Base-by-base conservation (phyloP, 345 rosid species). In the Kernera saxatilis region DNA sequence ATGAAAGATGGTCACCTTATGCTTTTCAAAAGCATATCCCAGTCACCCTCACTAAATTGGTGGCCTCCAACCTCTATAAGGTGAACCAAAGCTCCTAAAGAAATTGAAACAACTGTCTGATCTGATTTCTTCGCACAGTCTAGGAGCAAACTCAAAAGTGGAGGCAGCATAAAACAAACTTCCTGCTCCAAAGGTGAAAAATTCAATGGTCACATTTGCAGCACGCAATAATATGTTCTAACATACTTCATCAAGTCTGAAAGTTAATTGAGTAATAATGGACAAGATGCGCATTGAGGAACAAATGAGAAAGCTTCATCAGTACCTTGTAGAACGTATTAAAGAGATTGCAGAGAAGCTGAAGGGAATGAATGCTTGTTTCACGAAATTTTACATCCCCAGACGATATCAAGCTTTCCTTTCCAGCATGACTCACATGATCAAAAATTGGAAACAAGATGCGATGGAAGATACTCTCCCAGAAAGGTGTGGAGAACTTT, bases 11-110 rank as follows among this genome's bases (percentile, higher is more conserved):
- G 50, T 45, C 57, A 91, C 99, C 98, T 89, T 80, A 94, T 91
- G 93, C 96, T 89, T 83, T 87, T 91, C 88, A 94, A 80, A 74
- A 94, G 82, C 78, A 85, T 88, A 74, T 94, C 97, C 99, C 99
- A 94, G 82, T 94, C 97, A 64, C 80, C 79, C 75, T 86, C 99
- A 71, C 93, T 88, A 77, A 94, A 94, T 76, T 89, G 99, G 81
- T 86, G 99, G 62, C 99, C 99, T 67, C 99, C 99, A 76, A 94
- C 98, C 76, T 94, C 98, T 46, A 94, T 91, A 65, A 94, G 99
- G 82, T 94, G 99, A 45, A 88, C 97, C 65, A 94, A 76, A 64
- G 99, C 99, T 76, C 97, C 96, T 80, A 94, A 69, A 33, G 99
- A 87, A 63, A 94, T 94, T 52, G 99, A 94, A 78, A 91, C 99